Conservation (phyloP, 2,329 filamentous ascomycete genomes). For the Zasmidium citrigriseum region DNA sequence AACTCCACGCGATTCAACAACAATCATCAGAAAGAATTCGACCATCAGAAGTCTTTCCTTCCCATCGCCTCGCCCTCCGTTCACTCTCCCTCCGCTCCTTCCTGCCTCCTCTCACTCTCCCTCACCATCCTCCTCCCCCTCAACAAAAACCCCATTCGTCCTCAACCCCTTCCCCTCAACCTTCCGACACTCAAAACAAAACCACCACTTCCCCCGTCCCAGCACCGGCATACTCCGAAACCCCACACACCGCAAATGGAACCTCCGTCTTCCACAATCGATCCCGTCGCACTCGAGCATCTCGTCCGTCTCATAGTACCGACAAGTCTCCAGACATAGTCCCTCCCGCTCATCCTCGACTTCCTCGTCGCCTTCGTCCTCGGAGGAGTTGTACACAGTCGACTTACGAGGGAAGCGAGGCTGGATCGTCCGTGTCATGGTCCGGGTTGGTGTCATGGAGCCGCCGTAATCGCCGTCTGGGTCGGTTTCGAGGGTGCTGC, state of each 20-base stretch:
- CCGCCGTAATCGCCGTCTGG: not conserved
- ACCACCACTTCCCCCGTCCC: not conserved
- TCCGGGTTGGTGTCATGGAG: not conserved
- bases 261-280: not conserved
- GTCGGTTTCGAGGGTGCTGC: not conserved
- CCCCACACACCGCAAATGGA: not conserved
- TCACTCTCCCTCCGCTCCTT: not conserved
- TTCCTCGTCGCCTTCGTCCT: not conserved
- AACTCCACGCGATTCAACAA: too few species aligned
- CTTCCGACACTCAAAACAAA: not conserved
- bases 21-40: too few species aligned
- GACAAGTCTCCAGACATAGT: not conserved
- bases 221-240: not conserved
- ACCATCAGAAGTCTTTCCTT: not conserved
- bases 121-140: not conserved
- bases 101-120: not conserved
- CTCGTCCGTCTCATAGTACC: not conserved
- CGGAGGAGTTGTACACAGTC: not conserved
- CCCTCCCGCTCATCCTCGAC: not conserved
- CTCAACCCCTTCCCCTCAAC: not conserved
- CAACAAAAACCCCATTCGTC: not conserved
- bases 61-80: not conserved
- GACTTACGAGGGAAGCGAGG: not conserved
- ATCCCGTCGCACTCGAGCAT: not conserved
- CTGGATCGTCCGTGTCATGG: not conserved